Percentiles rank a stretch among this genome's conserved stretches.
These are phyloP conservation scores for Ensete ventricosum DNA, from an alignment of 176 grass and related monocot species.

Conservation along the genomic window DNA sequence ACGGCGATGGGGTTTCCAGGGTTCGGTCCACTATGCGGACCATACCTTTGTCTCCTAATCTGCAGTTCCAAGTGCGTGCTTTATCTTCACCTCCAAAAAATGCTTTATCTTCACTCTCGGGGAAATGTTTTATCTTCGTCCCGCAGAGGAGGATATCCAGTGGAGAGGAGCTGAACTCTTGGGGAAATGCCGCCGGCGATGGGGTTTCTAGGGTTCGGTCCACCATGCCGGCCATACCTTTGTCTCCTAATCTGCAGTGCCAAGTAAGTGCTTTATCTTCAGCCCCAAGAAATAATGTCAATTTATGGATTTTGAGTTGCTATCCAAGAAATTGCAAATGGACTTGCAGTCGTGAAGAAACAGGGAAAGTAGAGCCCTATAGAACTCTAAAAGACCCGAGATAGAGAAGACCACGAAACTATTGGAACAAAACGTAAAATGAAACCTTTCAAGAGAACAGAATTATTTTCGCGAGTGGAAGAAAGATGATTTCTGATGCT, in stretches of 20 bases:
- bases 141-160: constrained; percentile 49
- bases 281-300: too few relatives aligned
- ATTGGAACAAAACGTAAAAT: too few relatives aligned
- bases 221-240: not conserved
- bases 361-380: not conserved
- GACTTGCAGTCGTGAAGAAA: not conserved
- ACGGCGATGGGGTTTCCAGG: not conserved
- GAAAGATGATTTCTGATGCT: not conserved
- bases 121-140: not conserved
- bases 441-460: not conserved
- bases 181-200: constrained; percentile 8
- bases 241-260: too few relatives aligned
- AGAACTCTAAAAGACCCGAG: not conserved
- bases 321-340: not conserved
- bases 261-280: not conserved
- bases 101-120: too few relatives aligned
- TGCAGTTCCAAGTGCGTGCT: not conserved
- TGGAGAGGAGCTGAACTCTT: constrained; percentile 35
- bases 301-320: too few relatives aligned
- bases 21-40: not conserved
- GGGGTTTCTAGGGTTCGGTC: not conserved
- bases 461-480: not conserved
- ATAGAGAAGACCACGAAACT: not conserved
- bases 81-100: not conserved
- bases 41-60: not conserved